These are phyloP conservation scores for Sporothrix euskadiensis DNA, from an alignment of 2,329 filamentous ascomycete genomes.

Conservation along the genomic window DNA sequence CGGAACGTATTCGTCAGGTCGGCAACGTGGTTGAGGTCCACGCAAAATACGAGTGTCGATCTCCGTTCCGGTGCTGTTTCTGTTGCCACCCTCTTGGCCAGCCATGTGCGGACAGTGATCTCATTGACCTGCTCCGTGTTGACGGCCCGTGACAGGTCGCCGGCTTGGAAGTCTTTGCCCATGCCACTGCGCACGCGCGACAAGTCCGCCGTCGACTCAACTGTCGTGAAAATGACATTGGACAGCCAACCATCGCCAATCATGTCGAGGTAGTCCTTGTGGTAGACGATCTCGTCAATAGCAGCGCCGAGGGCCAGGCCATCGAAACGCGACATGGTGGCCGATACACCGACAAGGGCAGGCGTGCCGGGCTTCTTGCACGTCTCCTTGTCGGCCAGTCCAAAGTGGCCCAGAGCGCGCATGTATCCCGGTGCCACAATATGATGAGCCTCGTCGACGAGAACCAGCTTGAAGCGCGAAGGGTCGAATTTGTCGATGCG, in stretches of 20 bases:
- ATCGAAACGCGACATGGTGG: conserved; percentile 75
- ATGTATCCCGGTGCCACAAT: conserved; percentile 85
- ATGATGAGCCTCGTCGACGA: conserved; percentile 97
- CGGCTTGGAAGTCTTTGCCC: conserved; percentile 76
- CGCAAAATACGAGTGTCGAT: conserved; percentile 92
- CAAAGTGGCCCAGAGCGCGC: conserved; percentile 74
- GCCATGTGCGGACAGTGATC: conserved; percentile 82
- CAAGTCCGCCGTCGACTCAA: conserved; percentile 78
- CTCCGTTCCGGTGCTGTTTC: conserved; percentile 47
- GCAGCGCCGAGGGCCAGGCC: conserved; percentile 78
- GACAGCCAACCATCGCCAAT: conserved; percentile 89
- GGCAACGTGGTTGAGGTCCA: conserved; percentile 80
- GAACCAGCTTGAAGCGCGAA: conserved; percentile 75
- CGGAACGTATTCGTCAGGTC: conserved; percentile 76
- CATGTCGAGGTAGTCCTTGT: conserved; percentile 70
- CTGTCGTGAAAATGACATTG: conserved; percentile 91
- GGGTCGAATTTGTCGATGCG: conserved; percentile 84
- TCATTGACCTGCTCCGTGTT: conserved; percentile 82
- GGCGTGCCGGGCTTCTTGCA: conserved; percentile 50
- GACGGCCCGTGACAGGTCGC: conserved; percentile 76
- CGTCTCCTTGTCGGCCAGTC: conserved; percentile 54
- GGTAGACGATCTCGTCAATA: conserved; percentile 95
- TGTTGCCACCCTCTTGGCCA: conserved; percentile 62
- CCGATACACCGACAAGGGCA: conserved; percentile 80
- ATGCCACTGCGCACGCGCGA: conserved; percentile 63